Evolutionary conservation across 208 protist genomes (phyloP), one percentile per base, ranked within the genome.

Genomic region (Leishmania mexicana): DNA sequence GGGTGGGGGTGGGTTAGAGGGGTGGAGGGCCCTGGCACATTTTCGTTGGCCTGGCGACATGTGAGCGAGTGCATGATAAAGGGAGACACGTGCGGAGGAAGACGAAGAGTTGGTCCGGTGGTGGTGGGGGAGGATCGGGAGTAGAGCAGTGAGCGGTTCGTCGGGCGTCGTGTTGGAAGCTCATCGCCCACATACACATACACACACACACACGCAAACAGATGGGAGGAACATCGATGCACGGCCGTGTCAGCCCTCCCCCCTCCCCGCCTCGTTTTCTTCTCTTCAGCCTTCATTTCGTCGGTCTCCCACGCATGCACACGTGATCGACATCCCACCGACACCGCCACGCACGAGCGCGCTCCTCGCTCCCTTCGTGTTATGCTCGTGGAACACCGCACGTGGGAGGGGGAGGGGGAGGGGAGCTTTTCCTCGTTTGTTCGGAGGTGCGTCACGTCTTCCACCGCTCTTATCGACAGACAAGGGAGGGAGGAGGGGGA

Each of bases 101-200:
- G 58, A 64, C n/a, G 58, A 31, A 28, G 58, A 64, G 58, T 64
- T 24, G 28, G 58, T 3, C 28, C 0, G 58, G 58, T 2, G n/a
- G n/a, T 64, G 58, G 28, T 28, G 78, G 35, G 76, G 35, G 79
- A 80, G 79, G 35, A 11, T 76, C 60, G 21, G 31, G 35, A 58
- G 45, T 17, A 81, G 75, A 80, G 70, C 17, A 60, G 75, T 13
- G 54, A 58, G 21, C 54, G 21, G 54, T 10, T 58, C 54, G 54
- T 24, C 54, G 24, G 19, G 10, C 35, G 79, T 21, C 19, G 67
- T 81, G 60, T 77, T 75, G 15, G 45, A 54, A 70, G 38, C 68
- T 54, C 45, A 70, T n/a, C 17, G 68, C 28, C 35, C 0, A 28
- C 45, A 78, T 6, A 11, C 35, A 19, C 4, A 78, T 28, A 51